Percentiles rank a stretch among this genome's conserved stretches.
These are phyloP conservation scores for Sclerotinia borealis DNA, from an alignment of 2,329 filamentous ascomycete species.

Conservation along the genomic window DNA sequence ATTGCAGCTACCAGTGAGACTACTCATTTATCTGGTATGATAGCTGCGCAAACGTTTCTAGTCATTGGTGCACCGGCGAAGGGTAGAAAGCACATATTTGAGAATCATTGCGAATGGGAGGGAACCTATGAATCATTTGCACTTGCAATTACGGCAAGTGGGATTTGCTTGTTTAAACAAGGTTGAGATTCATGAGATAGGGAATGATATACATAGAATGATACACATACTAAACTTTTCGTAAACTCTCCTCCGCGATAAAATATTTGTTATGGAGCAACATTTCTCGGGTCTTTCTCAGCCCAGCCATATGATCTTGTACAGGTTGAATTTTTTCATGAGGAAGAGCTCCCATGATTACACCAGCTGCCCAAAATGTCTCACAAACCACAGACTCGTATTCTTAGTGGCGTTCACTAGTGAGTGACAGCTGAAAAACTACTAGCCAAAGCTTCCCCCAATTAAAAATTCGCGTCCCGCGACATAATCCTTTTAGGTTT, in stretches of 20 bases:
- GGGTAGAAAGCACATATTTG: constrained; percentile 37
- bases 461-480: background rate
- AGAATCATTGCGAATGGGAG: no score
- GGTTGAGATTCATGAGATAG: background rate
- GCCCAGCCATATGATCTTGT: background rate
- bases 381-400: background rate
- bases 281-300: background rate
- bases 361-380: background rate
- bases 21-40: constrained; percentile 34
- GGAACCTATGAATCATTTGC: background rate
- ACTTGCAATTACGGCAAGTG: background rate
- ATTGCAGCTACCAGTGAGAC: constrained; percentile 65
- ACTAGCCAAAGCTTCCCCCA: background rate
- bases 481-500: background rate
- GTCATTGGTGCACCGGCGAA: constrained; percentile 74
- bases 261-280: background rate
- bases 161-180: background rate
- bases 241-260: background rate
- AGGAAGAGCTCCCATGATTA: background rate
- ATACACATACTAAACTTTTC: background rate
- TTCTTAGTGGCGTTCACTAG: background rate
- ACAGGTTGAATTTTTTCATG: background rate
- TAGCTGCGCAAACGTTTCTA: constrained; percentile 35
- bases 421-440: constrained; percentile 1
- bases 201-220: background rate